A percentile compares a stretch with the other conserved stretches of the same genome.
These are phyloP conservation scores for Colletotrichum melonis DNA, from an alignment of 2,329 filamentous ascomycete genomes.

Conservation along the genomic window DNA sequence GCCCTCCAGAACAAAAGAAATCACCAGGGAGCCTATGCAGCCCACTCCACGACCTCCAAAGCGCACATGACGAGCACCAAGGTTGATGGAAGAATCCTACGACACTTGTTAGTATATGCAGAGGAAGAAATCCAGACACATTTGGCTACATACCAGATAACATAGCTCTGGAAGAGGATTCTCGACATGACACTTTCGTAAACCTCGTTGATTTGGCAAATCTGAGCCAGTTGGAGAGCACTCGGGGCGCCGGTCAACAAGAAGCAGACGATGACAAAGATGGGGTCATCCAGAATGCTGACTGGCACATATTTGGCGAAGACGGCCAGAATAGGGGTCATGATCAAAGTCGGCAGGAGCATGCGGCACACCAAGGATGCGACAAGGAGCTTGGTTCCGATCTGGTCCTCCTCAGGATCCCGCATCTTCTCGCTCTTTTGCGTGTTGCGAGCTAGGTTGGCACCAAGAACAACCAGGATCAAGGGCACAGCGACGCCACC, in stretches of 20 bases:
- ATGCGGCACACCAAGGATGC: constrained; percentile 90
- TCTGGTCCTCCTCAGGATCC: constrained; percentile 76
- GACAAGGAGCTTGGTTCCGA: constrained; percentile 81
- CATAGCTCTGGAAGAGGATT: constrained; percentile 95
- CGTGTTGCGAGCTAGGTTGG: constrained; percentile 93
- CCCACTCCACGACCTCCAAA: constrained; percentile 93
- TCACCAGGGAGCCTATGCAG: constrained; percentile 47
- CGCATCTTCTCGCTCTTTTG: constrained; percentile 73
- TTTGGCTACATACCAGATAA: constrained; percentile 79
- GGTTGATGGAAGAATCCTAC: constrained; percentile 91
- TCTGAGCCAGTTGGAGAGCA: constrained; percentile 94
- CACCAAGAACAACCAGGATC: constrained; percentile 94
- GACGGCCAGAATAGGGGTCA: constrained; percentile 89
- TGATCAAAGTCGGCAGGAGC: constrained; percentile 90
- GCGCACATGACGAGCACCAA: constrained; percentile 91
- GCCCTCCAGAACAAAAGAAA: constrained; percentile 10
- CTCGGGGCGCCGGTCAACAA: constrained; percentile 93
- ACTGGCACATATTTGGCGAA: constrained; percentile 91
- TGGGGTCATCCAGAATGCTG: constrained; percentile 95
- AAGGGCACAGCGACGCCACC: constrained; percentile 93
- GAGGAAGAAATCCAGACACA: neutral
- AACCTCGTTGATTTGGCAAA: constrained; percentile 97
- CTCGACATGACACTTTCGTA: constrained; percentile 95
- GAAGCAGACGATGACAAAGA: constrained; percentile 98
- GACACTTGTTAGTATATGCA: constrained; percentile 36